phyloP scores from a whole-genome alignment of 148 eudicot genomes.

The Tetragonia tetragonoides region DNA sequence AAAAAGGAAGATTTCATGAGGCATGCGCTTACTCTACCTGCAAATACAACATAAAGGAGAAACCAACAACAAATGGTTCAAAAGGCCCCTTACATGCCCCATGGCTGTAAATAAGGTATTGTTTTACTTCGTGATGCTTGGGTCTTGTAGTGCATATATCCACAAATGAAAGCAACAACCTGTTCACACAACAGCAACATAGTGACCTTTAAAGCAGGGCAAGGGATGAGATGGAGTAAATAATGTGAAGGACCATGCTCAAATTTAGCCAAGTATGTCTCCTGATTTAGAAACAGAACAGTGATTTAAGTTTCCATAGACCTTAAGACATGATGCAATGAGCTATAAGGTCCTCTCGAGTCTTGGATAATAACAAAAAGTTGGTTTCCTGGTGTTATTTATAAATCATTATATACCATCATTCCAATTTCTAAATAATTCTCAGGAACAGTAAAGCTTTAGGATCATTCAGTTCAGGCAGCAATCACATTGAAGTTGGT shows the following conservation, averaged over 20 bases:
- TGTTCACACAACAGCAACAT: conserved; percentile 27
- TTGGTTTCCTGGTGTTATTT: neutral
- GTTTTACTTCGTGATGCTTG: conserved; percentile 53
- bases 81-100: conserved; percentile 72
- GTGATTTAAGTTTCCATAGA: neutral
- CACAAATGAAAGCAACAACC: conserved; percentile 87
- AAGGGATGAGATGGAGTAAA: neutral
- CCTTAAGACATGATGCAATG: neutral
- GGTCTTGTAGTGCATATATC: conserved; percentile 59
- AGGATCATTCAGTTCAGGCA: too few relatives aligned
- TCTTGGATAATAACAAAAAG: neutral
- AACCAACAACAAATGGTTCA: neutral
- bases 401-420: too few relatives aligned
- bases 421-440: neutral
- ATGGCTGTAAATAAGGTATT: conserved; percentile 73
- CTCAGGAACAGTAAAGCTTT: neutral
- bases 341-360: neutral
- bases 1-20: conserved; percentile 9
- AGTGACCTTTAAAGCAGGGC: conserved; percentile 1
- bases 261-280: neutral
- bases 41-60: neutral
- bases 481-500: too few relatives aligned
- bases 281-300: neutral
- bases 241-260: neutral
- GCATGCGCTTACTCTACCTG: neutral